Evolutionary conservation across 2,329 filamentous ascomycete species (phyloP).

Genomic region (Rosellinia necatrix): DNA sequence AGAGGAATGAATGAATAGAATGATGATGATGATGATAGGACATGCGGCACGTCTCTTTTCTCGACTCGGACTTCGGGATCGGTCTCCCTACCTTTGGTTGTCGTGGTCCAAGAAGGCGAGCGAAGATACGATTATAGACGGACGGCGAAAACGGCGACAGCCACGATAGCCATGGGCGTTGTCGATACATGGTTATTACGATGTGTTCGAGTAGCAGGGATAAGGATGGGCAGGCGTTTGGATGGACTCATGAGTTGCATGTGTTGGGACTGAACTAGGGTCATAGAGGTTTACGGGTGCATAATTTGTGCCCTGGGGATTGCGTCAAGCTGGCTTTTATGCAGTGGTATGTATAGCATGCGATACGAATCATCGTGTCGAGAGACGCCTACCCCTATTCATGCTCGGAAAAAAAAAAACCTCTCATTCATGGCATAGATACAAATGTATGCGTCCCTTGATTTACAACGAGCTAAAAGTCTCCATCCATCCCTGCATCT

Average conservation of each 20-base stretch:
- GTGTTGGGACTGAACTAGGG: conserved; percentile 30
- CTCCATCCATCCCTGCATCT: neutral
- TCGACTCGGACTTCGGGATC: too few species aligned
- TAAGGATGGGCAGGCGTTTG: conserved; percentile 35
- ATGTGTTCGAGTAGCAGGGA: conserved; percentile 21
- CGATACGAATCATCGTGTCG: conserved; percentile 10
- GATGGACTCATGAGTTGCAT: conserved; percentile 29
- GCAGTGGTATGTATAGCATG: conserved; percentile 16
- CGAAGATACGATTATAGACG: conserved; percentile 15
- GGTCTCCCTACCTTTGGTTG: too few species aligned
- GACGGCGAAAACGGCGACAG: conserved; percentile 1
- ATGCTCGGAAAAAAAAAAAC: conserved; percentile 23
- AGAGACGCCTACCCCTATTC: neutral
- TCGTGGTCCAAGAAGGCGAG: neutral
- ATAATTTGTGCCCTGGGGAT: conserved; percentile 10
- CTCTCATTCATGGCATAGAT: conserved; percentile 29
- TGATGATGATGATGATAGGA: neutral
- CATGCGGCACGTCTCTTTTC: neutral
- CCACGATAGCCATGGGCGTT: neutral
- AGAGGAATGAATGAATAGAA: too few species aligned
- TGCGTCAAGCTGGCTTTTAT: conserved; percentile 18
- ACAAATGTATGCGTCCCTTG: conserved; percentile 33
- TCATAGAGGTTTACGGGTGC: conserved; percentile 30
- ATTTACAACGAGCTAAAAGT: conserved; percentile 31
- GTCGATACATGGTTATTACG: conserved; percentile 17